phyloP scores from a whole-genome alignment of 495 filamentous ascomycete species.

The Oidiodendron maius region DNA sequence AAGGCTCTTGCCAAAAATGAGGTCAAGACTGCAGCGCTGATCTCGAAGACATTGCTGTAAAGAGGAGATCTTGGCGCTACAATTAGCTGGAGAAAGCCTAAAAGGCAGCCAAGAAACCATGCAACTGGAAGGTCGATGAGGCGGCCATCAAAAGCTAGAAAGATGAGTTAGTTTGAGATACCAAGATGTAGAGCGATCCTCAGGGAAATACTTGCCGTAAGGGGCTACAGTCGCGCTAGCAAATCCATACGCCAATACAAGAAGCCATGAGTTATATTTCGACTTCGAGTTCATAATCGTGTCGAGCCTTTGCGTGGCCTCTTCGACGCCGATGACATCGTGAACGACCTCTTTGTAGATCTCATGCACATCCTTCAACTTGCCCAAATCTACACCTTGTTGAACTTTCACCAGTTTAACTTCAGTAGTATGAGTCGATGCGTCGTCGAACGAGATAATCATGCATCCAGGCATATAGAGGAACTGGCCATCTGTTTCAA shows the following conservation, averaged over 20 bases:
- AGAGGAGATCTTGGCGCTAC: conserved; percentile 74
- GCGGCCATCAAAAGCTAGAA: conserved; percentile 69
- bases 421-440: conserved; percentile 83
- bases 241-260: conserved; percentile 78
- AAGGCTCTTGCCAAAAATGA: conserved; percentile 88
- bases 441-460: conserved; percentile 93
- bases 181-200: not conserved
- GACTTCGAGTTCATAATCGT: conserved; percentile 55
- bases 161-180: not conserved
- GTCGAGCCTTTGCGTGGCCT: conserved; percentile 67
- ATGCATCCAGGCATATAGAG: conserved; percentile 91
- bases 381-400: conserved; percentile 80
- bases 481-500: conserved; percentile 89
- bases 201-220: conserved; percentile 40
- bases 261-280: conserved; percentile 62
- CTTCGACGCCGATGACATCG: conserved; percentile 77
- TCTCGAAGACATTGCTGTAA: conserved; percentile 86
- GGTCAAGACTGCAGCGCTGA: conserved; percentile 77
- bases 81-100: conserved; percentile 78
- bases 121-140: conserved; percentile 83
- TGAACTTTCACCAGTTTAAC: conserved; percentile 75
- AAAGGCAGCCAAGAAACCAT: conserved; percentile 77
- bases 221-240: conserved; percentile 77
- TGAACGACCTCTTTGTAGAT: conserved; percentile 94
- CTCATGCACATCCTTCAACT: conserved; percentile 76